These are phyloP conservation scores for Ceratocystis huliohia DNA, from an alignment of 2,329 filamentous ascomycete species.

Conservation along the genomic window DNA sequence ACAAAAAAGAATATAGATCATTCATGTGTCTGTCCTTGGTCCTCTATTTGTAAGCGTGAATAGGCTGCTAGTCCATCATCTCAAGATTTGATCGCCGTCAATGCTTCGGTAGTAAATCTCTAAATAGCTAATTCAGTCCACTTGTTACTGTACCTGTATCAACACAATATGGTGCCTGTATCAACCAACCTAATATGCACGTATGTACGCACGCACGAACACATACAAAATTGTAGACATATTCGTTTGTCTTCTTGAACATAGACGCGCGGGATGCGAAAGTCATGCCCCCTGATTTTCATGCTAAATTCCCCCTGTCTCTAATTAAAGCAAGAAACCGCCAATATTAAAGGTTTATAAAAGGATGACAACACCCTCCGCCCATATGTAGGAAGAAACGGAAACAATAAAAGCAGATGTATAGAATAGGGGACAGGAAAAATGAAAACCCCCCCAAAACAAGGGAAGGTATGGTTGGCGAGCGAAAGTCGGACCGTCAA, in stretches of 20 bases:
- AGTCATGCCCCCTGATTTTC: background rate
- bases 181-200: too few relatives aligned
- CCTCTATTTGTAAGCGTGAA: background rate
- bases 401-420: background rate
- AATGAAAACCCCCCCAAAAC: background rate
- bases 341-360: constrained; percentile 15
- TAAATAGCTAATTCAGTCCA: background rate
- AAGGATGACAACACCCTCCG: background rate
- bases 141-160: background rate
- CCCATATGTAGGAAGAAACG: background rate
- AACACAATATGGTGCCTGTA: background rate
- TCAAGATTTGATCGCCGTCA: background rate
- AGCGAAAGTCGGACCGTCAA: background rate
- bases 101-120: background rate
- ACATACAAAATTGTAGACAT: too few relatives aligned
- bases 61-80: background rate
- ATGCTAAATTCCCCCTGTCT: background rate
- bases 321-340: background rate
- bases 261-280: background rate
- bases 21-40: background rate
- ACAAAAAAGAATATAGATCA: background rate
- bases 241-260: too few relatives aligned
- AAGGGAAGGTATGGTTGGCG: background rate
- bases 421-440: background rate
- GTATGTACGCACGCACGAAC: background rate